phyloP scores from a whole-genome alignment of 805 yeast genomes.

The Saccharomycopsis schoenii region DNA sequence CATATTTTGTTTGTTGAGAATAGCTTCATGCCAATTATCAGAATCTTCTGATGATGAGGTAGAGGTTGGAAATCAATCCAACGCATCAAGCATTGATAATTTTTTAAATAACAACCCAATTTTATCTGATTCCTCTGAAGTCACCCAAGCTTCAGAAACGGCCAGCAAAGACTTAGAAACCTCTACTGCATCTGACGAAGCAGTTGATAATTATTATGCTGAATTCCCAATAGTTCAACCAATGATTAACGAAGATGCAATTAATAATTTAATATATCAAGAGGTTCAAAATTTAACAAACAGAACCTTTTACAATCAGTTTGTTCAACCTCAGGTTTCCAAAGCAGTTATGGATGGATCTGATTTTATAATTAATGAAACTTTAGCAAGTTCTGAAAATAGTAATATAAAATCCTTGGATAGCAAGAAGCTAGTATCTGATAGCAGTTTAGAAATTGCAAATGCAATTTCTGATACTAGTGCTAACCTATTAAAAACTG shows the following conservation, averaged over 20 bases:
- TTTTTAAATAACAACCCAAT: neutral
- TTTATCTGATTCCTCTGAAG: neutral
- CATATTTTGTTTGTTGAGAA: neutral
- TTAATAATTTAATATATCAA: constrained; percentile 6
- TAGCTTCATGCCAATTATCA: neutral
- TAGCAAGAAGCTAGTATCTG: neutral
- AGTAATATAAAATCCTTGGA: neutral
- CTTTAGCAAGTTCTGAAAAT: neutral
- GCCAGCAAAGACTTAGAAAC: neutral
- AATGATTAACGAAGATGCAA: neutral
- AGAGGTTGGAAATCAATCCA: neutral
- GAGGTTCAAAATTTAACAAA: constrained; percentile 12
- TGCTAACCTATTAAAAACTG: neutral
- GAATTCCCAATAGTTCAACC: neutral
- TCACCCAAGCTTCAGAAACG: neutral
- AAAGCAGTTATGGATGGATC: constrained; percentile 9
- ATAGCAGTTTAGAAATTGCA: neutral
- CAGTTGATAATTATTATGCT: neutral
- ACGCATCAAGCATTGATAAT: neutral
- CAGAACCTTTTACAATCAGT: constrained; percentile 8
- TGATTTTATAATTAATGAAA: neutral
- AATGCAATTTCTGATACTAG: neutral
- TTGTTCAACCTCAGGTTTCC: constrained; percentile 8
- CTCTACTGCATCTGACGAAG: neutral
- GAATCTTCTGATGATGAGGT: neutral